These are phyloP conservation scores for Striga hermonthica DNA, from an alignment of 305 asterid genomes.

Conservation along the genomic window DNA sequence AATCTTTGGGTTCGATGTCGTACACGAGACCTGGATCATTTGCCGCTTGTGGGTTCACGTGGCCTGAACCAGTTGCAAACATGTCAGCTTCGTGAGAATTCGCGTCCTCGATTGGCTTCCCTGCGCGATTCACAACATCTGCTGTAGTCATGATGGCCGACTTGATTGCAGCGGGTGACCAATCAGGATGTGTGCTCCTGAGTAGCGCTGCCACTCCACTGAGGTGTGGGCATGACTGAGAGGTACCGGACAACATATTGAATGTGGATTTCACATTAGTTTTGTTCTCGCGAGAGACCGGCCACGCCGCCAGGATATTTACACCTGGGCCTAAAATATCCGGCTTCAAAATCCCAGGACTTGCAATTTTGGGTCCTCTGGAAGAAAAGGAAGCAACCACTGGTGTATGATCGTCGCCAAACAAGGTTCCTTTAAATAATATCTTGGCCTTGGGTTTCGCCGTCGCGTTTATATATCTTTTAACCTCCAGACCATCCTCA, in stretches of 20 bases:
- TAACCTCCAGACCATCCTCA: constrained; percentile 34
- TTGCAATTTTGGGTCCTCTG: constrained; percentile 40
- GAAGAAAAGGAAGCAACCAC: constrained; percentile 42
- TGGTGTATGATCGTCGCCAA: constrained; percentile 42
- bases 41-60: constrained; percentile 42
- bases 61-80: constrained; percentile 43
- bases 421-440: constrained; percentile 40
- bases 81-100: constrained; percentile 33
- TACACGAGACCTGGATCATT: constrained; percentile 47
- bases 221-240: constrained; percentile 50
- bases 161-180: constrained; percentile 47
- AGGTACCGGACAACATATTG: constrained; percentile 42
- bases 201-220: constrained; percentile 43
- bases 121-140: constrained; percentile 27
- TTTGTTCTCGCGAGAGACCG: constrained; percentile 28
- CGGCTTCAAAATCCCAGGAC: constrained; percentile 47
- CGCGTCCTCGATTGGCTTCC: constrained; percentile 33
- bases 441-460: constrained; percentile 34
- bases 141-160: constrained; percentile 46
- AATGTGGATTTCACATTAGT: constrained; percentile 35
- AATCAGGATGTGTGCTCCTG: constrained; percentile 38
- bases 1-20: constrained; percentile 35
- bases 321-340: constrained; percentile 43
- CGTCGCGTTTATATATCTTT: constrained; percentile 39
- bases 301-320: constrained; percentile 51